phyloP scores from a whole-genome alignment of 2,329 filamentous ascomycete genomes.

The Cladophialophora yegresii region DNA sequence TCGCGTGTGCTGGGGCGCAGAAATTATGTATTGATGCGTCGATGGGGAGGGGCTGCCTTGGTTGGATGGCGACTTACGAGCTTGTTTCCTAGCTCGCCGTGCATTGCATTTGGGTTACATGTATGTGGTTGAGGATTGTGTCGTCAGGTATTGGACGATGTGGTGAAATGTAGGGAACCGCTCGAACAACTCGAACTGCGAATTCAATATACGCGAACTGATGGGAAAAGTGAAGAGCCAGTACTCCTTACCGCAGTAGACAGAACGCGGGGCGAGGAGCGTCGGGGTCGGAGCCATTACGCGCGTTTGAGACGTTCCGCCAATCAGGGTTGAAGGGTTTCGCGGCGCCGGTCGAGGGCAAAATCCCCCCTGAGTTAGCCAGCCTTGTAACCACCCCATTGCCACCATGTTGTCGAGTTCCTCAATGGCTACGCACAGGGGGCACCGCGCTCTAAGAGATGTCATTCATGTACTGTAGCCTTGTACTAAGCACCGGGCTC shows the following conservation, averaged over 20 bases:
- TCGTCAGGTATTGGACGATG: background rate
- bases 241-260: no score
- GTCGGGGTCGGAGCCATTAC: background rate
- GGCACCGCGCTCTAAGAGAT: background rate
- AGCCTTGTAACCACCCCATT: no score
- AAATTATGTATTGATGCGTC: background rate
- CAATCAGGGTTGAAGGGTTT: background rate
- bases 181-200: background rate
- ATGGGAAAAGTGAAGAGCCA: no score
- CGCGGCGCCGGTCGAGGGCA: no score
- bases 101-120: conserved; percentile 84
- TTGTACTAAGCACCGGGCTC: background rate
- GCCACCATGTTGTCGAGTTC: background rate
- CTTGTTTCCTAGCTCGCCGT: conserved; percentile 84
- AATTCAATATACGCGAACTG: no score
- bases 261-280: background rate
- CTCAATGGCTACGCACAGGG: background rate
- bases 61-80: conserved; percentile 59
- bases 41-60: background rate
- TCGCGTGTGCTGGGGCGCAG: background rate
- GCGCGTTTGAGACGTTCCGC: conserved; percentile 1
- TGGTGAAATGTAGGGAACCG: background rate
- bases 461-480: background rate
- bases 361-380: no score
- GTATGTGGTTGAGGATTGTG: background rate